A percentile compares a stretch with the other conserved stretches of the same genome.
Conservation (phyloP, 2,329 filamentous ascomycete species). For the Penicillium polonicum region DNA sequence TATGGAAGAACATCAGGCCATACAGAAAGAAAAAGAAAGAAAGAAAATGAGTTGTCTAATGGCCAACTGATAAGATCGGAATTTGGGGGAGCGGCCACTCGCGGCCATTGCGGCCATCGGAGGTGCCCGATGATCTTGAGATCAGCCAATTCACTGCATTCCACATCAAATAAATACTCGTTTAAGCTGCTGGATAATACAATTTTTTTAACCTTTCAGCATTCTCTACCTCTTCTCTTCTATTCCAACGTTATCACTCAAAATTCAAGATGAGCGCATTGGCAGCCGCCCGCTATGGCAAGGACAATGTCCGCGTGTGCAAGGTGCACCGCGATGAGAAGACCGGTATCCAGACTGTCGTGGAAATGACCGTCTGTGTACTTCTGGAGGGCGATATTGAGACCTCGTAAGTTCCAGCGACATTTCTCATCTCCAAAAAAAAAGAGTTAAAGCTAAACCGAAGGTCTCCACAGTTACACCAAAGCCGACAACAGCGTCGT, state of each 20-base stretch:
- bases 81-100: constrained; percentile 27
- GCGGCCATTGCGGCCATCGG: constrained; percentile 42
- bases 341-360: constrained; percentile 77
- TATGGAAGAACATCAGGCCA: not conserved
- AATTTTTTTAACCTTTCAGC: not conserved
- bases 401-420: constrained; percentile 58
- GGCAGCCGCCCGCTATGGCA: constrained; percentile 50
- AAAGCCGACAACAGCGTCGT: constrained; percentile 90
- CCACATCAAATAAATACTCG: constrained; percentile 6
- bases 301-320: constrained; percentile 98
- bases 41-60: not conserved
- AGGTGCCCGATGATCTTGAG: constrained; percentile 35
- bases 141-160: not conserved
- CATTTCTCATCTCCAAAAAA: not conserved
- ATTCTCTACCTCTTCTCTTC: not conserved
- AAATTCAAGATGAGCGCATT: constrained; percentile 35
- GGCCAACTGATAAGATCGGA: constrained; percentile 32
- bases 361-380: constrained; percentile 92
- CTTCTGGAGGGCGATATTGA: constrained; percentile 92
- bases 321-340: constrained; percentile 82
- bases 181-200: not conserved
- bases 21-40: not conserved
- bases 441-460: constrained; percentile 5
- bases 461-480: constrained; percentile 67
- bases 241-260: not conserved